phyloP scores from a whole-genome alignment of 83 land plant species.

The Picea abies region DNA sequence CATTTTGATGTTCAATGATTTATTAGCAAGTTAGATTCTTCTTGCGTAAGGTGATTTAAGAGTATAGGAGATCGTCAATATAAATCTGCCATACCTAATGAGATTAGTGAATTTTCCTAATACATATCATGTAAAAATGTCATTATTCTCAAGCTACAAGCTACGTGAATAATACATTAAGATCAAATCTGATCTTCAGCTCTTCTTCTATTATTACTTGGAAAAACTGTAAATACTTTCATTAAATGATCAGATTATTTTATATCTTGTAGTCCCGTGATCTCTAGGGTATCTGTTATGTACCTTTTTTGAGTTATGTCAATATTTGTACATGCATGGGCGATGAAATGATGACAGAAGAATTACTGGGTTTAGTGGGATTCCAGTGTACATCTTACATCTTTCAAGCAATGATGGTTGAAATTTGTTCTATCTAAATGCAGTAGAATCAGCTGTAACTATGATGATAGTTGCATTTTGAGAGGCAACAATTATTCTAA shows the following conservation, averaged over 20 bases:
- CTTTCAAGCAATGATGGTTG: background rate
- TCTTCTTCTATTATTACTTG: background rate
- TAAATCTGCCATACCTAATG: background rate
- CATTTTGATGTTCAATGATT: slow-evolving; percentile 10
- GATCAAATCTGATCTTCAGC: background rate
- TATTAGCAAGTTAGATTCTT: background rate
- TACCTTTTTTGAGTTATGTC: background rate
- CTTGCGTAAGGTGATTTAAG: background rate
- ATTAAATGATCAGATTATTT: background rate
- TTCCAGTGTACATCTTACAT: background rate
- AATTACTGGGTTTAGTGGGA: too few relatives aligned
- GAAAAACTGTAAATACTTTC: background rate
- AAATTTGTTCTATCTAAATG: too few relatives aligned
- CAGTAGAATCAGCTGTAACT: too few relatives aligned
- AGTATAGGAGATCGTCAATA: slow-evolving; percentile 6
- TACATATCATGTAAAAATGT: background rate
- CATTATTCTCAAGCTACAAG: background rate
- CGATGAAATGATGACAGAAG: background rate
- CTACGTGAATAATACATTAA: background rate
- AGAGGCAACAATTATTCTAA: too few relatives aligned
- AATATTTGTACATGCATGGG: background rate
- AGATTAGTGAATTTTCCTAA: background rate
- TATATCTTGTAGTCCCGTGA: background rate
- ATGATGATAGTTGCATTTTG: too few relatives aligned
- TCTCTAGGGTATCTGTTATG: background rate